phyloP scores from a whole-genome alignment of 179 eudicot genomes.

The Spinacia oleracea region DNA sequence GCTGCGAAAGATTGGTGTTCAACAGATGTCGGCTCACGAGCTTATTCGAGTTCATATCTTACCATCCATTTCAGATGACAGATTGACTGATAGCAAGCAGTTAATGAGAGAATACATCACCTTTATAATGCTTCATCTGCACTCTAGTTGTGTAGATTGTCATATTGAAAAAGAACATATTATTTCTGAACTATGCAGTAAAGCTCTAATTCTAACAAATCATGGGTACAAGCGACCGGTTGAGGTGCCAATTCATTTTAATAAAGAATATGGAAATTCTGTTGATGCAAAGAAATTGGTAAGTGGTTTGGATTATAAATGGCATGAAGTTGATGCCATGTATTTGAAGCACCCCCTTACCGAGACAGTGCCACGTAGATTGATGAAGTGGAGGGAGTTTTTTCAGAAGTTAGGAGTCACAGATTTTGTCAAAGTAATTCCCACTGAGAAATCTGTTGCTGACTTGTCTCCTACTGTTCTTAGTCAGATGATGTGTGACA shows the following conservation, averaged over 20 bases:
- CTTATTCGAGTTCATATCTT: constrained; percentile 71
- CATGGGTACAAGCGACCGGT: constrained; percentile 57
- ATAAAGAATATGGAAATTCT: constrained; percentile 64
- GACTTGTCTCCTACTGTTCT: constrained; percentile 43
- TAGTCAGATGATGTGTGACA: constrained; percentile 38
- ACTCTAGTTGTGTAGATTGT: constrained; percentile 72
- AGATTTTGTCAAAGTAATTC: constrained; percentile 71
- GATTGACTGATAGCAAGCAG: constrained; percentile 23
- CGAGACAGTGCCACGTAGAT: constrained; percentile 49
- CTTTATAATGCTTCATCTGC: constrained; percentile 80
- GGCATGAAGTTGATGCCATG: constrained; percentile 71
- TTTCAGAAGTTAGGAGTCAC: constrained; percentile 74
- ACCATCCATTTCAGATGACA: constrained; percentile 59
- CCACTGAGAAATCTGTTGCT: constrained; percentile 52
- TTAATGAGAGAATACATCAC: constrained; percentile 68
- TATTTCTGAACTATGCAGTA: constrained; percentile 55
- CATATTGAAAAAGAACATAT: constrained; percentile 52
- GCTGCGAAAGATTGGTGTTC: constrained; percentile 75
- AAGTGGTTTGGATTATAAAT: constrained; percentile 50
- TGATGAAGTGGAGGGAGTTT: constrained; percentile 73
- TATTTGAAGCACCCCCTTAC: constrained; percentile 67
- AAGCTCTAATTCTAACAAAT: constrained; percentile 72
- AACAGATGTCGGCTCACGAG: constrained; percentile 80
- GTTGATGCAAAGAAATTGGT: constrained; percentile 58
- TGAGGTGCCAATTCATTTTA: constrained; percentile 76